Evolutionary conservation across 2,329 filamentous ascomycete species (phyloP).

Genomic region (Thelonectria blattea): DNA sequence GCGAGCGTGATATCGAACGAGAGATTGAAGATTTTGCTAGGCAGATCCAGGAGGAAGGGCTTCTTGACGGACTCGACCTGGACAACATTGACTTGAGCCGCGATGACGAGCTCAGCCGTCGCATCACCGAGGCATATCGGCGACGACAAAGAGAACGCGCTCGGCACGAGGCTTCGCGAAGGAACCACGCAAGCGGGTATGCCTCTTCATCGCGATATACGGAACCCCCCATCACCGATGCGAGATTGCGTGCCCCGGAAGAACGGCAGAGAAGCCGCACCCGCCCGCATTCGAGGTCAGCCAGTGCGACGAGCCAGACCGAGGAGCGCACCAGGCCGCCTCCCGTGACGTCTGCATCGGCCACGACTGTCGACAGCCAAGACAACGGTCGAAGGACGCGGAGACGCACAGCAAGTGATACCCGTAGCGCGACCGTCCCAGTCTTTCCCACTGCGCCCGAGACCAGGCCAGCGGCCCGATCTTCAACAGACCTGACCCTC

Average conservation of each 20-base stretch:
- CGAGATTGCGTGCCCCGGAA: constrained; percentile 39
- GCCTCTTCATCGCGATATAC: constrained; percentile 45
- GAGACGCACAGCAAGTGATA: constrained; percentile 59
- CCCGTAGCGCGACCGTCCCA: constrained; percentile 61
- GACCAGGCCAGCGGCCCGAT: constrained; percentile 60
- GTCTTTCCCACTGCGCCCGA: constrained; percentile 50
- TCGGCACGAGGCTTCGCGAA: constrained; percentile 55
- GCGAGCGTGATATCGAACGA: constrained; percentile 79
- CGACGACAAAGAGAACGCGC: constrained; percentile 71
- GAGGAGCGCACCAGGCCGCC: constrained; percentile 62
- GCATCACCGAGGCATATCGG: constrained; percentile 87
- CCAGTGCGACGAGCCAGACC: constrained; percentile 49
- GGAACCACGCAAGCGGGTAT: constrained; percentile 46
- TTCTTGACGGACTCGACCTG: constrained; percentile 86
- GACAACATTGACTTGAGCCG: constrained; percentile 83
- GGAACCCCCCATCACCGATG: constrained; percentile 34
- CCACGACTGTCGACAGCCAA: constrained; percentile 41
- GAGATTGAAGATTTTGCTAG: constrained; percentile 90
- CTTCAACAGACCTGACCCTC: constrained; percentile 67
- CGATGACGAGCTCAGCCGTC: constrained; percentile 88
- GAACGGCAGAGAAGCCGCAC: constrained; percentile 42
- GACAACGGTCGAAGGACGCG: constrained; percentile 44
- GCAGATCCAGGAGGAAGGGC: constrained; percentile 85
- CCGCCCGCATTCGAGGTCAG: constrained; percentile 53
- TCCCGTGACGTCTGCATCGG: constrained; percentile 19